Evolutionary conservation across 2,329 filamentous ascomycete species (phyloP), one percentile per base, ranked within the genome.

Genomic region (Fusarium subglutinans): DNA sequence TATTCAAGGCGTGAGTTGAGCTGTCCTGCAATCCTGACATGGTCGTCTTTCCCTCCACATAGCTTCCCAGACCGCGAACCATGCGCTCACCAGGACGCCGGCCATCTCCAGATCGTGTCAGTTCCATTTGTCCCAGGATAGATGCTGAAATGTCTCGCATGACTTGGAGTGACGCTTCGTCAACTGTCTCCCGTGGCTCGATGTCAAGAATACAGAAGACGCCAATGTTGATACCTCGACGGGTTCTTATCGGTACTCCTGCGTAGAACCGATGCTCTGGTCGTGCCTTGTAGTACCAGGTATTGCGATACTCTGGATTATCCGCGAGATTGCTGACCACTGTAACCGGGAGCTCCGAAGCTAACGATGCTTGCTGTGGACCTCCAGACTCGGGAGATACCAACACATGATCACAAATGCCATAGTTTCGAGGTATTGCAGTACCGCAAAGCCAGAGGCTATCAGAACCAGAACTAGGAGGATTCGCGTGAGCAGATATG

Each of bases 191-290:
- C 30, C 72, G 62, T 14, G 72, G 50, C 15, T 71, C 64, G 12
- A 54, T 55, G 44, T 75, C 69, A 20, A 81, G 65, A 13, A 85
- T 76, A 60, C 80, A 83, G 22, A 81, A 81, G 2, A 83, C 81
- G 9, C 84, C 84, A 12, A 86, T 86, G 51, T 84, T 83, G 69
- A 86, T 82, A 26, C 83, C 84, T 6, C 78, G 74, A 0, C 70
- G 79, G 0, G 83, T 82, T 3, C 80, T 79, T 8, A 86, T 84
- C 1, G 84, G 84, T 0, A 85, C 81, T 1, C 79, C 84, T 0
- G 83, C 81, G 47, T 85, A 86, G 69, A 86, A 86, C 1, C 78
- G 77, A 37, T 78, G 71, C 6, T 66, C 65, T 0, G 76, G 74
- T n/a, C 78, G 75, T 3, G 54, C 28, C 13, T 63, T 64, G 24